Evolutionary conservation across 2,329 filamentous ascomycete species (phyloP).

Genomic region (Hypoxylon sp.): DNA sequence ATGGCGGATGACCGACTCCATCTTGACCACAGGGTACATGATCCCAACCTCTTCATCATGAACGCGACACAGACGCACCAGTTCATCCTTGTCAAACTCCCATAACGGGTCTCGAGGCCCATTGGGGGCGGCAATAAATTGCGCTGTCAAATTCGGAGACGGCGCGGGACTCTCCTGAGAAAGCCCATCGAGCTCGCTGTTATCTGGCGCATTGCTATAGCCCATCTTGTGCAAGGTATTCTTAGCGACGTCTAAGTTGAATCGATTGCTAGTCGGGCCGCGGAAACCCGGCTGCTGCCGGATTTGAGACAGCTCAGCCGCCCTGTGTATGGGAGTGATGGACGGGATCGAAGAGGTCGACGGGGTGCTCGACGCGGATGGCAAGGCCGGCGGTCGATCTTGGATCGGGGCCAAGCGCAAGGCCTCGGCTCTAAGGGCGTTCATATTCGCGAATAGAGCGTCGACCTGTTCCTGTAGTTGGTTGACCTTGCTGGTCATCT

Average conservation of each 20-base stretch:
- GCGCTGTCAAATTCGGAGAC: constrained; percentile 55
- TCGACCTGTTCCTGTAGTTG: constrained; percentile 89
- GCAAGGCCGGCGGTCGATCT: constrained; percentile 58
- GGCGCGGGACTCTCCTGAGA: constrained; percentile 54
- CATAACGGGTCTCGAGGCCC: constrained; percentile 79
- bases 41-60: constrained; percentile 93
- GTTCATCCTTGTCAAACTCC: constrained; percentile 82
- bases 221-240: constrained; percentile 92
- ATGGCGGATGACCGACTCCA: constrained; percentile 79
- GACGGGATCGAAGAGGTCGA: constrained; percentile 61
- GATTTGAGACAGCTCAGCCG: constrained; percentile 64
- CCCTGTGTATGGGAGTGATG: constrained; percentile 60
- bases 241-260: constrained; percentile 88
- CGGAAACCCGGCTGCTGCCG: constrained; percentile 79
- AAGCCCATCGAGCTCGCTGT: constrained; percentile 71
- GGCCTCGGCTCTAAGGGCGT: constrained; percentile 72
- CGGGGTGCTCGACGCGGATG: constrained; percentile 59
- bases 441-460: constrained; percentile 80
- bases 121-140: constrained; percentile 57
- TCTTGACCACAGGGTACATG: constrained; percentile 90
- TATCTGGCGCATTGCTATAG: constrained; percentile 76
- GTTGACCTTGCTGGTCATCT: constrained; percentile 81
- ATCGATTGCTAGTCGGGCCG: constrained; percentile 87
- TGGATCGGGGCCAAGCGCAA: constrained; percentile 62
- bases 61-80: constrained; percentile 81